Evolutionary conservation across 192 early-diverging fungal genomes (phyloP).

Genomic region (Rhizophagus sp.): DNA sequence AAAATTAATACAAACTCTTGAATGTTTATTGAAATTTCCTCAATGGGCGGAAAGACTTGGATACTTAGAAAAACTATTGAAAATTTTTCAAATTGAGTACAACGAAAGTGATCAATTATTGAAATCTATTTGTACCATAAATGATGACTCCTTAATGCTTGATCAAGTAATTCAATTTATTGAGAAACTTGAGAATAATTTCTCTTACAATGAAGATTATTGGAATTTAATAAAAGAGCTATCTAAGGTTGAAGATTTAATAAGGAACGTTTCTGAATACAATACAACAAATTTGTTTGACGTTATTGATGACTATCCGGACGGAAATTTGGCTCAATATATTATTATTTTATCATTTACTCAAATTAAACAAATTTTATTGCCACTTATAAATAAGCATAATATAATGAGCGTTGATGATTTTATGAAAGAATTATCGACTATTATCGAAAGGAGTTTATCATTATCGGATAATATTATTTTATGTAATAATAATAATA

Average conservation of each 20-base stretch:
- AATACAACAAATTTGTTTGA: conserved; percentile 14
- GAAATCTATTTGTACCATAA: neutral
- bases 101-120: too few relatives aligned
- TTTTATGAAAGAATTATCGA: neutral
- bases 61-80: neutral
- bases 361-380: conserved; percentile 25
- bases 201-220: neutral
- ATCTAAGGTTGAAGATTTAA: neutral
- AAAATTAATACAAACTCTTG: neutral
- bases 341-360: conserved; percentile 12
- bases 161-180: neutral
- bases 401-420: too few relatives aligned
- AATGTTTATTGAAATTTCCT: neutral
- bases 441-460: neutral
- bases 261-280: neutral
- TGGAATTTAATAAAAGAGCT: conserved; percentile 5
- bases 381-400: neutral
- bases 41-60: neutral
- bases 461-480: neutral
- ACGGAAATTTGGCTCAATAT: conserved; percentile 24
- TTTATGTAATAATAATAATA: conserved; percentile 22
- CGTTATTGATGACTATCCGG: conserved; percentile 25
- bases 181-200: neutral
- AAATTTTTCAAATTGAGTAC: neutral
- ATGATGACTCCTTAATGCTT: neutral